Percentiles rank a stretch among this genome's conserved stretches.
phyloP scores from a whole-genome alignment of 805 yeast species.

The Candida corydali region DNA sequence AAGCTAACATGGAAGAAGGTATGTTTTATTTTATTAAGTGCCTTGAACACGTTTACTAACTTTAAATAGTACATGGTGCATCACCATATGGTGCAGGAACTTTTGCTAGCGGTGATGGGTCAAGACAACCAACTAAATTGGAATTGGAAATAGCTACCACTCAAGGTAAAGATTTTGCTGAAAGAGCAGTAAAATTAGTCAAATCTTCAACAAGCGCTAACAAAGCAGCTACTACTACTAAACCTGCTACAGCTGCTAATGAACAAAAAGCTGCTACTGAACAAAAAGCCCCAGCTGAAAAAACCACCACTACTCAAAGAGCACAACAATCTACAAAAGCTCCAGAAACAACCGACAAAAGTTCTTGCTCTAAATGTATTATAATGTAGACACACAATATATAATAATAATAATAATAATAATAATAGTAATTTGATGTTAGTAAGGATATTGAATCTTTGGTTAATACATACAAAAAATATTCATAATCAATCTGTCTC shows the following conservation, averaged over 20 bases:
- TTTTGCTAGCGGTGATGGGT: constrained; percentile 71
- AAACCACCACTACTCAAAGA: constrained; percentile 6
- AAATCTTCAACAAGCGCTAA: not conserved
- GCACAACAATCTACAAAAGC: constrained; percentile 8
- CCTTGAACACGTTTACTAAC: no score
- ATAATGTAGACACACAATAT: constrained; percentile 4
- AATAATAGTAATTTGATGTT: not conserved
- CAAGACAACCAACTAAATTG: constrained; percentile 59
- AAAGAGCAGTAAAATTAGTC: constrained; percentile 15
- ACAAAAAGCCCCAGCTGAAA: constrained; percentile 3
- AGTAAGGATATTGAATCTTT: not conserved
- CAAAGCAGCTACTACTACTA: constrained; percentile 3
- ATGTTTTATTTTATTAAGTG: not conserved
- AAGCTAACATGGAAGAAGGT: constrained; percentile 52
- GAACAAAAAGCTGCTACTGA: not conserved
- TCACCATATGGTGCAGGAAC: constrained; percentile 89
- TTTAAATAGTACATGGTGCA: constrained; percentile 57
- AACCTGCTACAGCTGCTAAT: constrained; percentile 1
- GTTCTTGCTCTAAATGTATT: constrained; percentile 8
- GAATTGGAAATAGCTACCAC: constrained; percentile 60
- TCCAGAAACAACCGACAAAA: constrained; percentile 9
- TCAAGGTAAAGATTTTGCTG: constrained; percentile 63
- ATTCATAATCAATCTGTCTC: constrained; percentile 1
- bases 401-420: not conserved
- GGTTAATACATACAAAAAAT: not conserved